Conservation (phyloP, 139 green algal species). For the Chlorella sp. region DNA sequence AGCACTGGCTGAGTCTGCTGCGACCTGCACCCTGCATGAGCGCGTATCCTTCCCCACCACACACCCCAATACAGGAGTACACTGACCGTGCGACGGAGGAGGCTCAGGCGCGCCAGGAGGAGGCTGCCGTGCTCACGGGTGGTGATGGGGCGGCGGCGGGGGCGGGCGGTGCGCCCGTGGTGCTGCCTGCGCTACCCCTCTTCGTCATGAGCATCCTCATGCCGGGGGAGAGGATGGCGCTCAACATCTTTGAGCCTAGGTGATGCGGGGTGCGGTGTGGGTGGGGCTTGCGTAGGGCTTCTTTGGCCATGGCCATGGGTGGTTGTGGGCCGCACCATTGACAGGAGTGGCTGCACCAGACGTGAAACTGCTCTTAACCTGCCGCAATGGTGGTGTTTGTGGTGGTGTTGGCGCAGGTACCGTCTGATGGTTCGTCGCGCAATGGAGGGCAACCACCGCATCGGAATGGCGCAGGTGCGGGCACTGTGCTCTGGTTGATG, state of each 20-base stretch:
- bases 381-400: too few relatives aligned
- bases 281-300: too few relatives aligned
- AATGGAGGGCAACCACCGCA: slow-evolving; percentile 65
- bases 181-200: slow-evolving; percentile 45
- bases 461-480: slow-evolving; percentile 63
- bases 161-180: background rate
- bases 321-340: too few relatives aligned
- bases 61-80: slow-evolving; percentile 41
- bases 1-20: too few relatives aligned
- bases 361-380: too few relatives aligned
- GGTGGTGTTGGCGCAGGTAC: too few relatives aligned
- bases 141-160: too few relatives aligned
- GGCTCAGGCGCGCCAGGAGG: slow-evolving; percentile 14
- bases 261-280: too few relatives aligned
- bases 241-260: slow-evolving; percentile 96
- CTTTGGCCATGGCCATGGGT: too few relatives aligned
- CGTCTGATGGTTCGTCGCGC: slow-evolving; percentile 78
- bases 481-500: too few relatives aligned
- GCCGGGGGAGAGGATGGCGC: slow-evolving; percentile 72
- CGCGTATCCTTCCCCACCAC: background rate
- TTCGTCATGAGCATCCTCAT: slow-evolving; percentile 89
- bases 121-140: slow-evolving; percentile 1
- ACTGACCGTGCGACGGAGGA: slow-evolving; percentile 40
- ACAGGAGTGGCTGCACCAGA: too few relatives aligned
- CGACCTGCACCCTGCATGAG: background rate